Conservation (phyloP, 2,329 filamentous ascomycete genomes). For the Alternaria tenuissima region DNA sequence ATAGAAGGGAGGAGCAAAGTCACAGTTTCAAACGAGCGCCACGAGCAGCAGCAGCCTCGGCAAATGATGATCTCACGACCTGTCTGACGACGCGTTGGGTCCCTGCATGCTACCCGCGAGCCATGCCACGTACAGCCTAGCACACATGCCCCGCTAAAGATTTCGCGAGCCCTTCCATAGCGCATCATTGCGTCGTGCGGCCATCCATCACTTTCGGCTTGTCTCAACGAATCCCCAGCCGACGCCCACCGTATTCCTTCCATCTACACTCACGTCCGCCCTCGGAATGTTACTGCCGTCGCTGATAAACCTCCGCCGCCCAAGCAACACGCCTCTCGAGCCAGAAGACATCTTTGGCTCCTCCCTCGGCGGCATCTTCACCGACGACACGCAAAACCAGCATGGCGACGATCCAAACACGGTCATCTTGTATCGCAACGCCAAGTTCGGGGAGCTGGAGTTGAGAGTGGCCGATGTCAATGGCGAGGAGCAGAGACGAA, state of each 20-base stretch:
- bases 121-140: background rate
- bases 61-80: constrained; percentile 35
- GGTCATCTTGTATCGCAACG: constrained; percentile 66
- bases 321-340: constrained; percentile 38
- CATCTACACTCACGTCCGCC: background rate
- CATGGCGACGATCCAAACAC: constrained; percentile 69
- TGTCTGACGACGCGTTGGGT: constrained; percentile 11
- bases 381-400: constrained; percentile 71
- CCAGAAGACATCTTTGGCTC: constrained; percentile 69
- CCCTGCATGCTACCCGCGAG: constrained; percentile 7
- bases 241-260: background rate
- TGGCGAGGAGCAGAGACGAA: constrained; percentile 62
- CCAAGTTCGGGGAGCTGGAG: constrained; percentile 44
- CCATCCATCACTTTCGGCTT: background rate
- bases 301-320: constrained; percentile 41
- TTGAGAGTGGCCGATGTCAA: constrained; percentile 56
- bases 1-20: background rate
- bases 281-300: constrained; percentile 36
- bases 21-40: background rate
- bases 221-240: background rate
- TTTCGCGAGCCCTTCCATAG: constrained; percentile 1
- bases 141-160: constrained; percentile 1
- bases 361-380: constrained; percentile 70
- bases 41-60: constrained; percentile 15
- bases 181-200: constrained; percentile 7